Evolutionary conservation across 148 eudicot species (phyloP), one percentile per base, ranked within the genome.

Genomic region (Heliamphora exappendiculata): DNA sequence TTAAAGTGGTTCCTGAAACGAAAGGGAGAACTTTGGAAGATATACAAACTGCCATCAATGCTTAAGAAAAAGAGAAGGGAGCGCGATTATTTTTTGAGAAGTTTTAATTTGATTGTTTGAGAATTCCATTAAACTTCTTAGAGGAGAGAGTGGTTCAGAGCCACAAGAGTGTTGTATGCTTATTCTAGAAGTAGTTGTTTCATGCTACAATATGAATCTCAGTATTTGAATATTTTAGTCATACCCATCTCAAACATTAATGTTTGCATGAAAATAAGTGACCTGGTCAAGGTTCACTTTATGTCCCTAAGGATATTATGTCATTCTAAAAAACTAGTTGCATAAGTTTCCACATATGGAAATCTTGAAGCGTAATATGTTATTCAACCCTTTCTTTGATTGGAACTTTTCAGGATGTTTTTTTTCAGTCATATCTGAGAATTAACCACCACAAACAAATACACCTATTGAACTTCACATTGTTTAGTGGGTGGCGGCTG

Each of bases 11-110:
- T 50, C 97, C 98, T 19, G 98, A 92, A 81, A 95, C 97, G 53
- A 95, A 95, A 82, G 94, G 97, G 44, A 82, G 88, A 84, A 86
- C 90, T 26, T 81, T 92, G 72, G 98, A 95, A 75, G 82, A 95
- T 75, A 92, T 95, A 58, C 98, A 95, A 42, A 83, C 91, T 22
- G 79, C 84, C 68, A 86, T 95, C 37, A 90, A 85, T 59, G 72
- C 84, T 13, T 91, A 76, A 76, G 47, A 74, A 53, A 12, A 14
- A 33, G 58, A 33, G 33, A 50, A 60, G 79, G 72, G 72, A 65
- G 51, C 57, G 70, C 39, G 1, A 22, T n/a, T 64, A 7, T 16
- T 64, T 22, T 33, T 29, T 17, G 47, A 75, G 37, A 47, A 31
- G 20, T 47, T 47, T 13, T 47, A 31, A 20, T 42, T 55, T 31